Percentiles rank a stretch among this genome's conserved stretches.
These are phyloP conservation scores for Periconia sp. DNA, from an alignment of 2,329 filamentous ascomycete genomes.

Conservation along the genomic window DNA sequence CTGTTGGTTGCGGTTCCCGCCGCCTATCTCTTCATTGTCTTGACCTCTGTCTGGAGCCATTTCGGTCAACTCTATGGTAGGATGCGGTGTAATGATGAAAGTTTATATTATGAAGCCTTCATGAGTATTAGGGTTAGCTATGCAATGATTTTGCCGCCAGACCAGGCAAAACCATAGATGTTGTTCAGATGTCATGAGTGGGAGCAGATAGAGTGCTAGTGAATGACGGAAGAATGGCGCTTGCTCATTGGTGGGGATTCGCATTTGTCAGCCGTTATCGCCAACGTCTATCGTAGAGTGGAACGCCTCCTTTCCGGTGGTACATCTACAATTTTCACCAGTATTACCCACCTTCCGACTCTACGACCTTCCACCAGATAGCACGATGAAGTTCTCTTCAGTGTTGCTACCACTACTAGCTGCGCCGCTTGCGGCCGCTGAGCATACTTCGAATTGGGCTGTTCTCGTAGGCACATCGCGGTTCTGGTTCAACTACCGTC, in stretches of 20 bases:
- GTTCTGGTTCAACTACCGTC: conserved; percentile 99
- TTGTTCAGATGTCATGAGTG: not conserved
- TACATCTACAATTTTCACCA: not conserved
- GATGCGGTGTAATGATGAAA: not conserved
- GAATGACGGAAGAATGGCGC: not conserved
- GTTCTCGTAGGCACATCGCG: conserved; percentile 97
- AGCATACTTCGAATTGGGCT: conserved; percentile 98
- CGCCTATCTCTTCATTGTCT: conserved; percentile 12
- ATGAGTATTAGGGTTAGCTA: not conserved
- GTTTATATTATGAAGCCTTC: not conserved
- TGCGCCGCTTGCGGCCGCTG: conserved; percentile 54
- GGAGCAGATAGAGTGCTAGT: not conserved
- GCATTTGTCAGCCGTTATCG: conserved; percentile 29
- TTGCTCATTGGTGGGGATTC: conserved; percentile 9
- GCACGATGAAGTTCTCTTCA: conserved; percentile 27
- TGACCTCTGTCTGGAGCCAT: conserved; percentile 40
- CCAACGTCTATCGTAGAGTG: conserved; percentile 21
- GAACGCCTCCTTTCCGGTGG: not conserved
- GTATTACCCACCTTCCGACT: not conserved
- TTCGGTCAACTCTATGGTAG: not conserved
- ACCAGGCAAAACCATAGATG: not conserved
- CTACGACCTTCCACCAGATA: not conserved
- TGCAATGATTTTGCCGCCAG: not conserved
- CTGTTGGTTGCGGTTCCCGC: conserved; percentile 13
- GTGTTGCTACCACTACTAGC: conserved; percentile 31